Conservation (phyloP, 2,329 filamentous ascomycete species). For the Periglandula ipomoeae region DNA sequence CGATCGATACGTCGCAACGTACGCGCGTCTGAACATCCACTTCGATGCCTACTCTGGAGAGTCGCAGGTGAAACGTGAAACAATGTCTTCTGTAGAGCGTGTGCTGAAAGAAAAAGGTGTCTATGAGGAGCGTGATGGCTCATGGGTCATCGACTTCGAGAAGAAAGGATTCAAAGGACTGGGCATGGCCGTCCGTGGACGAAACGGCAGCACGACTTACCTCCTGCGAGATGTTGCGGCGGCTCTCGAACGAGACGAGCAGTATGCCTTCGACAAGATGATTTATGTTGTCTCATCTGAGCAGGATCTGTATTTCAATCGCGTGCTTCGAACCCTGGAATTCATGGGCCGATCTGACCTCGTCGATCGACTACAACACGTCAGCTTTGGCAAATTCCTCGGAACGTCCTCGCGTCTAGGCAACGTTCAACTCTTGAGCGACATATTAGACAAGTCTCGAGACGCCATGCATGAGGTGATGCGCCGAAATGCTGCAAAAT, state of each 20-base stretch:
- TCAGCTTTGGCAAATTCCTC: constrained; percentile 40
- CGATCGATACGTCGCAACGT: constrained; percentile 22
- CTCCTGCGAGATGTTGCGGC: constrained; percentile 62
- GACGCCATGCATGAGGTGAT: constrained; percentile 67
- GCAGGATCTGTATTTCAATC: constrained; percentile 26
- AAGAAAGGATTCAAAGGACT: constrained; percentile 59
- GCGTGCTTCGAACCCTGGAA: constrained; percentile 21
- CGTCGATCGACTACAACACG: constrained; percentile 19
- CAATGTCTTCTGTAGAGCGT: constrained; percentile 49
- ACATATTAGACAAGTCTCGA: constrained; percentile 47
- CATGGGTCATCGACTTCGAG: constrained; percentile 58
- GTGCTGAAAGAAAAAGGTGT: constrained; percentile 49
- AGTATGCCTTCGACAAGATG: constrained; percentile 30
- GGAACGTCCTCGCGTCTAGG: constrained; percentile 33
- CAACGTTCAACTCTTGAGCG: constrained; percentile 46
- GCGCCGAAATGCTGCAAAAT: constrained; percentile 55
- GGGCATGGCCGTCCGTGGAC: constrained; percentile 56
- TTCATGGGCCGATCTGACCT: constrained; percentile 22
- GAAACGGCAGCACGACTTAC: constrained; percentile 55
- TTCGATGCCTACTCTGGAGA: constrained; percentile 62
- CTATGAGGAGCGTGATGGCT: constrained; percentile 53
- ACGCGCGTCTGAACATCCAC: constrained; percentile 49
- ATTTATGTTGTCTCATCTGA: constrained; percentile 29
- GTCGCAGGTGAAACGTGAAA: constrained; percentile 40
- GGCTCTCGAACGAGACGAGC: constrained; percentile 40